phyloP scores from a whole-genome alignment of 371 early-diverging fungal genomes.

The Zychaea mexicana region DNA sequence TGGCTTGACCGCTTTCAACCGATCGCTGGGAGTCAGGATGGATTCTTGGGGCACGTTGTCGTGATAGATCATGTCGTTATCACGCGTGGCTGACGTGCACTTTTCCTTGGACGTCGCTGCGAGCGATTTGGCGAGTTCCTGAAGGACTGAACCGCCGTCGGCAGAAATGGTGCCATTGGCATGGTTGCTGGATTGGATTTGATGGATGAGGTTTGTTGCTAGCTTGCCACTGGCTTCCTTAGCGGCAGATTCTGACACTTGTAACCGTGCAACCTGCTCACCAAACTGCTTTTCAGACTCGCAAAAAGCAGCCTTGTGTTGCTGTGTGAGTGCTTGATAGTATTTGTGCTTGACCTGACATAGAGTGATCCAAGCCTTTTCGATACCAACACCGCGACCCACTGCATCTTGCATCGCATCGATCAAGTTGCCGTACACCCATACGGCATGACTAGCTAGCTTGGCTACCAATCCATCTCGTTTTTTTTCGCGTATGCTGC shows the following conservation, averaged over 20 bases:
- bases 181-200: conserved; percentile 45
- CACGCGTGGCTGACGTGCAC: conserved; percentile 62
- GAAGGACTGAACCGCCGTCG: conserved; percentile 61
- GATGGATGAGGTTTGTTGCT: conserved; percentile 61
- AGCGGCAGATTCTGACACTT: conserved; percentile 75
- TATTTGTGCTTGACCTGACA: conserved; percentile 86
- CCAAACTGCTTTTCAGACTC: conserved; percentile 85
- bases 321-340: conserved; percentile 82
- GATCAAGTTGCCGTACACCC: conserved; percentile 69
- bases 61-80: conserved; percentile 97
- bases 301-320: conserved; percentile 77
- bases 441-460: conserved; percentile 83
- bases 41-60: conserved; percentile 82
- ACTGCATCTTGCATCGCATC: conserved; percentile 70
- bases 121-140: conserved; percentile 65
- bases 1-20: conserved; percentile 75
- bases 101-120: conserved; percentile 65
- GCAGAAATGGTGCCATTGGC: conserved; percentile 39
- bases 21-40: conserved; percentile 81
- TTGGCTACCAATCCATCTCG: conserved; percentile 83
- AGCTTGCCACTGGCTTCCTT: conserved; percentile 81
- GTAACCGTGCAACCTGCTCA: conserved; percentile 80
- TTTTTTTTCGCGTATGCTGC: conserved; percentile 84
- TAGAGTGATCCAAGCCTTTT: conserved; percentile 68
- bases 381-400: conserved; percentile 50